Evolutionary conservation across 2,329 filamentous ascomycete species (phyloP).

Genomic region (Fusarium sp.): DNA sequence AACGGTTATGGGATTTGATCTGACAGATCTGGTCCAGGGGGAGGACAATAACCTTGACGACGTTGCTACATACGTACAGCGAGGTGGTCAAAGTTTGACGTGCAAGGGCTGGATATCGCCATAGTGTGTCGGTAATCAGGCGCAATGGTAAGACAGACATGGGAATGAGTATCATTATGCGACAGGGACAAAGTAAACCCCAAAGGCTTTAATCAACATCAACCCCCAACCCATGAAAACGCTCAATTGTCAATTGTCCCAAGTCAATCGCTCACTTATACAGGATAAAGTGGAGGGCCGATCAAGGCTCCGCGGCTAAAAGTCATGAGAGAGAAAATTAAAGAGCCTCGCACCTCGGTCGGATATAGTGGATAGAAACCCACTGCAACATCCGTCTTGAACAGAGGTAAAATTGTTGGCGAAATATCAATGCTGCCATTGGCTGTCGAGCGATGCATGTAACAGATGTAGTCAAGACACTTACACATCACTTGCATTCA

Average conservation of each 20-base stretch:
- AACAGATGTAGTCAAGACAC: slow-evolving; percentile 19
- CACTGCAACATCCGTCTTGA: slow-evolving; percentile 6
- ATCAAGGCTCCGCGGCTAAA: slow-evolving; percentile 12
- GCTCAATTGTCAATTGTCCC: slow-evolving; percentile 5
- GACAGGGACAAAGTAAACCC: background rate
- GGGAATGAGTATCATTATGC: background rate
- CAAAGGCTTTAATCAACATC: slow-evolving; percentile 1
- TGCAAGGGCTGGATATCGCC: slow-evolving; percentile 32
- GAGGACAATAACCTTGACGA: background rate
- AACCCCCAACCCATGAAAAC: background rate
- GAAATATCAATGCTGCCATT: slow-evolving; percentile 29
- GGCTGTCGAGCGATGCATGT: slow-evolving; percentile 20
- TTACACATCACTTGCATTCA: slow-evolving; percentile 30
- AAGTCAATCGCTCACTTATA: slow-evolving; percentile 22
- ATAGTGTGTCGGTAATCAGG: slow-evolving; percentile 28
- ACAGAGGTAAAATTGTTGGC: slow-evolving; percentile 13
- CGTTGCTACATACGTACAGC: slow-evolving; percentile 4
- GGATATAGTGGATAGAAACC: slow-evolving; percentile 30
- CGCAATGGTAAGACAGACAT: slow-evolving; percentile 12
- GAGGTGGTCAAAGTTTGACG: slow-evolving; percentile 33
- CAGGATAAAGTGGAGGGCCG: slow-evolving; percentile 23
- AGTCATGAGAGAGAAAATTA: slow-evolving; percentile 14
- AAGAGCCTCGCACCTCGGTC: slow-evolving; percentile 22
- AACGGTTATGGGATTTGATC: slow-evolving; percentile 1
- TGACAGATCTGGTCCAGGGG: slow-evolving; percentile 27